Evolutionary conservation across 1,139 yeast species (phyloP).

Genomic region (Geotrichum klebahnii): DNA sequence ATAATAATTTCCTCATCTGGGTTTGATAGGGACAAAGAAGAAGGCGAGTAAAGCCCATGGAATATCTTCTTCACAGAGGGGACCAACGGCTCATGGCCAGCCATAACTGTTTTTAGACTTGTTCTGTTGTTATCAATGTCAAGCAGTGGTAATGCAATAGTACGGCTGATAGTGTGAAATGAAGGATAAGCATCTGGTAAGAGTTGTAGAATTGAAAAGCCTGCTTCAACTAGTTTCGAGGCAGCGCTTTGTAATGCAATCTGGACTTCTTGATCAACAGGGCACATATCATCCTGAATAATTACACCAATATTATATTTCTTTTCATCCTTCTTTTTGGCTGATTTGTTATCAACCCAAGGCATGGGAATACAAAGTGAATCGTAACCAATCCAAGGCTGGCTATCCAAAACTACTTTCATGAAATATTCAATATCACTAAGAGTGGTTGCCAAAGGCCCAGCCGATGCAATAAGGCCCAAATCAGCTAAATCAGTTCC

Average conservation of each 20-base stretch:
- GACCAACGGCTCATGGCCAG: constrained; percentile 21
- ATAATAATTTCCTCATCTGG: constrained; percentile 8
- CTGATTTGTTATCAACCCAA: constrained; percentile 40
- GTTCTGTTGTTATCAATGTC: constrained; percentile 15
- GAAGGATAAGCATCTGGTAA: constrained; percentile 14
- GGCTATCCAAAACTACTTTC: constrained; percentile 48
- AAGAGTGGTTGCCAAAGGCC: constrained; percentile 49
- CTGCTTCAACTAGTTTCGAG: constrained; percentile 11
- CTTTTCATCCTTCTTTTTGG: neutral
- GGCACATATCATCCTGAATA: constrained; percentile 11
- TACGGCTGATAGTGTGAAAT: constrained; percentile 4
- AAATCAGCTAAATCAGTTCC: constrained; percentile 32
- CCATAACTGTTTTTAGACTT: constrained; percentile 10
- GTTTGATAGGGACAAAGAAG: neutral
- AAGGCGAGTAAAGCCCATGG: constrained; percentile 6
- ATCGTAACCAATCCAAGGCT: constrained; percentile 54
- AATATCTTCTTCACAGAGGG: constrained; percentile 15
- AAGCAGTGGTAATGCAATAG: constrained; percentile 16
- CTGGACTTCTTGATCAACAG: constrained; percentile 14
- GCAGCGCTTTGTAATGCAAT: constrained; percentile 8
- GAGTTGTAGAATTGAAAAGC: constrained; percentile 14
- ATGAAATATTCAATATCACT: constrained; percentile 57
- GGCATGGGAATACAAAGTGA: constrained; percentile 47
- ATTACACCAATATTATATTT: constrained; percentile 15
- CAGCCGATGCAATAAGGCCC: constrained; percentile 44